Percentiles rank a stretch among this genome's conserved stretches.
Evolutionary conservation across 176 grass and related monocot species (phyloP).

Genomic region (Pharus latifolius): DNA sequence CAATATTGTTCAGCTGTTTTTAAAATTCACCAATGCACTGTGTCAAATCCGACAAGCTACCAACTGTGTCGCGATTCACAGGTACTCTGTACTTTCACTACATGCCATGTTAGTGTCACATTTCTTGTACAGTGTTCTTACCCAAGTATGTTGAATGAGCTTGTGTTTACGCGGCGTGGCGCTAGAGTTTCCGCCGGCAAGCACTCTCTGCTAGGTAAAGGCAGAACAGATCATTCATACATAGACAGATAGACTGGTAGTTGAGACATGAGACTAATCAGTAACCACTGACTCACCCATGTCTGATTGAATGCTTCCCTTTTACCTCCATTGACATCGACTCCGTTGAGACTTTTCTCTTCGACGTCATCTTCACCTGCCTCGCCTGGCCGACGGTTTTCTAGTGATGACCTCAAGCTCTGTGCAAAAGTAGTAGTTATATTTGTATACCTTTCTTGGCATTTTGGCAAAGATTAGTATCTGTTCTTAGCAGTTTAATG

Average conservation of each 20-base stretch:
- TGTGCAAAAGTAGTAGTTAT: neutral
- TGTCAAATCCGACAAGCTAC: conserved; percentile 15
- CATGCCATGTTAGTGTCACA: neutral
- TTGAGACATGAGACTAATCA: neutral
- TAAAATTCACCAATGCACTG: neutral
- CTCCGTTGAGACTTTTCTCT: neutral
- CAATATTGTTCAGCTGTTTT: conserved; percentile 46
- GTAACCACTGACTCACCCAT: conserved; percentile 2
- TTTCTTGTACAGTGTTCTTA: conserved; percentile 16
- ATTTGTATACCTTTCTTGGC: too few species aligned
- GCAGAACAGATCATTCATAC: neutral
- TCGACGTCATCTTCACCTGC: neutral
- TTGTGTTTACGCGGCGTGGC: conserved; percentile 21
- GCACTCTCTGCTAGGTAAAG: conserved; percentile 13
- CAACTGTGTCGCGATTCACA: too few species aligned
- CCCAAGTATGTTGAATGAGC: conserved; percentile 31
- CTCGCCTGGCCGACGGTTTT: neutral
- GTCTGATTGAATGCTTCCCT: conserved; percentile 26
- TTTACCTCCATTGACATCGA: neutral
- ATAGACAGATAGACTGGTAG: neutral
- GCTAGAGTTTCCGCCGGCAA: conserved; percentile 1
- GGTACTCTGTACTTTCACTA: neutral
- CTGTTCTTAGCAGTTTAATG: too few species aligned
- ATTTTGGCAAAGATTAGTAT: too few species aligned
- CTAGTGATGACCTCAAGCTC: conserved; percentile 21